Base-by-base conservation (phyloP, 1,139 yeast species). In the Yamadazyma atlantica region DNA sequence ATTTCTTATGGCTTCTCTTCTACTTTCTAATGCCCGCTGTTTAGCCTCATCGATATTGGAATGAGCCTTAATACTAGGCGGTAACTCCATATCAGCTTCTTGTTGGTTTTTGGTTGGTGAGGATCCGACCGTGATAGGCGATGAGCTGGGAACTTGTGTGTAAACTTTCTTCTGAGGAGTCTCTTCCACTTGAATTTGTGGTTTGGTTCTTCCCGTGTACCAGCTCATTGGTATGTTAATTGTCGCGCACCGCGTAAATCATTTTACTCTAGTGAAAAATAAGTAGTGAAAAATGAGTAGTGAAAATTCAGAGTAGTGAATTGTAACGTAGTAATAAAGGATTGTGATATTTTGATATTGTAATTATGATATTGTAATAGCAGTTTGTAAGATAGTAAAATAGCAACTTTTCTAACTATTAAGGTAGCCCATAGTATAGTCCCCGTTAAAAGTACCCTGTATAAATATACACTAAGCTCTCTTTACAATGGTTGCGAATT, bases 1-100 rank as follows among this genome's bases (percentile, higher is more conserved):
- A 33, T 60, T 60, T 48, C 73, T 56, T 26, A 68, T 63, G 15
- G 67, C 66, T 47, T 67, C 68, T 38, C 74, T 49, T 41, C 66
- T 62, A 30, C 59, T 57, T 43, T 69, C 71, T 28, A 68, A 45
- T 16, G 58, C 53, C 43, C 54, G 50, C 39, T 60, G 57, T 36
- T 56, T 59, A 16, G 53, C 57, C 24, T 51, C 55, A 37, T 57
- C 60, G 23, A 50, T 32, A 28, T 28, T 14, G 3, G 10, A 7
- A 28, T 28, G 19, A n/a, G 14, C 10, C 7, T n/a, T 8, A 4
- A 40, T 49, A 19, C 48, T 46, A 6, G 54, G 51, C 14, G 53
- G 51, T 11, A 34, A 31, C 3, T 33, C 35, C 34, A 15, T 29
- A 13, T 34, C 35, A 4, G 12, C 17, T 9, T n/a, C 10, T 28